phyloP scores from a whole-genome alignment of 164 flowering plant genomes.

The Tetrastigma voinierianum region DNA sequence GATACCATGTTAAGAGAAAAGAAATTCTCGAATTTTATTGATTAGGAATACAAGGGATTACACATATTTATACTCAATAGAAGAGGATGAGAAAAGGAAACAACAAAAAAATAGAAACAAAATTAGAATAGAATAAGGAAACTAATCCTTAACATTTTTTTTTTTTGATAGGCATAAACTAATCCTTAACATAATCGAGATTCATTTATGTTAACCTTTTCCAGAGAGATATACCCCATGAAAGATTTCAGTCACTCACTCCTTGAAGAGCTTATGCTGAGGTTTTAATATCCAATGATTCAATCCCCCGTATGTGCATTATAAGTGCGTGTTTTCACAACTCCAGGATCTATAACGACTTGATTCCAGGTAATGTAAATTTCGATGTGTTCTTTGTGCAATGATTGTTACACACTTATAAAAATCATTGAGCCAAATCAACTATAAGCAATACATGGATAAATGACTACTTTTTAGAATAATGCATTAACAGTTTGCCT shows the following conservation, averaged over 20 bases:
- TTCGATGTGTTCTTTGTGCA: slow-evolving; percentile 97
- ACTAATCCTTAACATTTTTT: no score
- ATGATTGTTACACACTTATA: slow-evolving; percentile 91
- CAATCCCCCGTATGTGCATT: slow-evolving; percentile 75
- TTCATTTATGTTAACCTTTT: not conserved
- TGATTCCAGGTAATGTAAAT: slow-evolving; percentile 95
- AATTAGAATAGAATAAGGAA: no score
- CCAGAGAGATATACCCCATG: no score
- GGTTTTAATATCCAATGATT: slow-evolving; percentile 67
- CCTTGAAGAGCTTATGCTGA: slow-evolving; percentile 95
- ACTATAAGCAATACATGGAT: not conserved
- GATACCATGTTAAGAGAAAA: no score
- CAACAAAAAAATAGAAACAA: no score
- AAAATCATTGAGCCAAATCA: slow-evolving; percentile 1
- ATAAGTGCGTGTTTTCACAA: slow-evolving; percentile 87
- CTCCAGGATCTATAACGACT: slow-evolving; percentile 93
- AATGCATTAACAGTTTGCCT: not conserved
- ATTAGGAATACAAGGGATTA: no score
- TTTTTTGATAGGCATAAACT: no score
- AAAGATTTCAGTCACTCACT: slow-evolving; percentile 39
- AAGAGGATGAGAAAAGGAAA: no score
- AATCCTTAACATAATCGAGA: no score
- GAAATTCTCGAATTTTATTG: no score
- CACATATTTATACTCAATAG: no score
- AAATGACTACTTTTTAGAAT: not conserved